Conservation (phyloP, 1,284 basidiomycete genomes). For the Fomitopsis schrenkii region DNA sequence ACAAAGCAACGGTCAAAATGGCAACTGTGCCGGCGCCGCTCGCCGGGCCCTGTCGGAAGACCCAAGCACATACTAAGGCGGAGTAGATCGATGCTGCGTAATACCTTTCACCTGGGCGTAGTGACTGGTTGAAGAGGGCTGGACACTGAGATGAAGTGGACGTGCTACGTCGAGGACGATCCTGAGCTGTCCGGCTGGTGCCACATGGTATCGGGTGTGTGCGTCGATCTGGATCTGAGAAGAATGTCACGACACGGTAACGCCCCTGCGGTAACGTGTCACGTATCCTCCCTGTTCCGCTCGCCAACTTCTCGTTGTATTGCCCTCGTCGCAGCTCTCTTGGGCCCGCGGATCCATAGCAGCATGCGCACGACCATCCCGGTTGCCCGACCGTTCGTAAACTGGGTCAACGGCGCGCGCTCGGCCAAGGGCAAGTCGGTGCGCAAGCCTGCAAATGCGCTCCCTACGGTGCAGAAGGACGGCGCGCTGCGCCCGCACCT, state of each 20-base stretch:
- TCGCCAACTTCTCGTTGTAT: neutral
- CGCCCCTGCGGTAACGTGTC: neutral
- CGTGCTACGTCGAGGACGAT: neutral
- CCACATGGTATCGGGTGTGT: neutral
- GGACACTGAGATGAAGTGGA: too few species aligned
- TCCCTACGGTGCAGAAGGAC: constrained; percentile 6
- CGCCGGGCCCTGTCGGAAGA: too few species aligned
- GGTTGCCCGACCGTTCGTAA: neutral
- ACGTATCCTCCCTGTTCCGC: neutral
- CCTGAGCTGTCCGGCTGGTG: neutral
- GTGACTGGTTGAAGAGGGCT: too few species aligned
- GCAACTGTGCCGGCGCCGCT: too few species aligned
- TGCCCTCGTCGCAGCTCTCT: neutral
- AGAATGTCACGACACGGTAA: neutral
- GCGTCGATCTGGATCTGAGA: neutral
- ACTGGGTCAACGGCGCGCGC: neutral
- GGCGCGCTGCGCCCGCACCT: constrained; percentile 39
- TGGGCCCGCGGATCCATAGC: too few species aligned
- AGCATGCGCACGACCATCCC: neutral
- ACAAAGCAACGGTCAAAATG: too few species aligned
- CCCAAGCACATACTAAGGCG: neutral
- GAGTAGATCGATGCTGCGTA: neutral
- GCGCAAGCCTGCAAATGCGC: neutral
- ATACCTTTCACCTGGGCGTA: too few species aligned
- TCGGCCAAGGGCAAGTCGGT: neutral